Evolutionary conservation across 2,329 filamentous ascomycete genomes (phyloP), one percentile per base, ranked within the genome.

Genomic region (Penicillium digitatum): DNA sequence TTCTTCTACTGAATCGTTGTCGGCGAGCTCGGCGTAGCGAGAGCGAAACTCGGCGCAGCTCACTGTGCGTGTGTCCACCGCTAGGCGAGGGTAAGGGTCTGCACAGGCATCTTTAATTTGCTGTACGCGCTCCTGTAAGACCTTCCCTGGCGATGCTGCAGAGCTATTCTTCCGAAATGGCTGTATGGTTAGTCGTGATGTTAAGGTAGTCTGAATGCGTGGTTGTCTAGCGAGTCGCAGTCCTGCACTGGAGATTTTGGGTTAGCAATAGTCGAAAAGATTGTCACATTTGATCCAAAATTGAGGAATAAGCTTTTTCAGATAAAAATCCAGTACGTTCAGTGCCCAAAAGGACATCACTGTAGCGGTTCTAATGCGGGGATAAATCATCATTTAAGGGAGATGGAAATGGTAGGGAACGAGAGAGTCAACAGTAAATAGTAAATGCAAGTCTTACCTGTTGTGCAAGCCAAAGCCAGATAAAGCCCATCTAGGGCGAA

Each of bases 311-410:
- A 56, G 48, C 51, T 44, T 49, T 53, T 18, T 48, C 37, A 55
- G 53, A 54, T 58, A 50, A 43, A 43, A 54, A 52, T 68, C 63
- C 69, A 49, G 61, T 71, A 57, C 62, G 66, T 68, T 74, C 83
- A 77, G 73, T 75, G 74, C 74, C 59, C 59, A 45, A 29, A 51
- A 64, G 55, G 59, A 76, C 76, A 78, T 82, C 84, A 82, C 81
- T 82, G 83, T 84, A 86, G 84, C 84, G 84, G 84, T 87, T 86
- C 83, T 85, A 76, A 69, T 72, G 70, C 69, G 62, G 62, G 59
- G 61, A 65, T 58, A 70, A 71, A 70, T 79, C 76, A 78, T 79
- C 77, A 76, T 73, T 49, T 54, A 58, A 63, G 37, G 46, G 42
- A 53, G 6, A 31, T 45, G 52, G 44, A 29, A n/a, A 35, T 16